Evolutionary conservation across 129 eudicot species (phyloP), one percentile per base, ranked within the genome.

Genomic region (Logfia minima): DNA sequence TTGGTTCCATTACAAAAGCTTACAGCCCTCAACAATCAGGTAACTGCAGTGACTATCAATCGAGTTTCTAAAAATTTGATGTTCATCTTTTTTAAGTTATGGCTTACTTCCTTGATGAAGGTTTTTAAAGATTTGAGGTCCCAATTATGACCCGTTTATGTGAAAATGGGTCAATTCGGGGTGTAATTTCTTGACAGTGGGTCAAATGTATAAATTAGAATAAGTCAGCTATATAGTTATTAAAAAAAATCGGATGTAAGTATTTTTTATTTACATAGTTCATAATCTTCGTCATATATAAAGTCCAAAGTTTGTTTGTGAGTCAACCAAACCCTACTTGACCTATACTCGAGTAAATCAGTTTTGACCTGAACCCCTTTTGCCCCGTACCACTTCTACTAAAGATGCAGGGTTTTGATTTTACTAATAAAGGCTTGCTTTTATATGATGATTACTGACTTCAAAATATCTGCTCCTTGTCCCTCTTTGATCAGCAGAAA

Each of bases 1-100:
- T 70, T 60, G 85, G 78, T 71, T 83, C 92, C 68, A 81, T 55
- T 63, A 37, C 72, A 18, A 85, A 87, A 82, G 79, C 82, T 69
- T 87, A 84, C 68, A 74, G 18, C 79, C 43, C 72, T 62, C 88
- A 88, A 70, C 90, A 81, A 70, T 77, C 92, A 77, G 98, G 98
- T 88, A 83, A 64, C n/a, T 56, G 3, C 11, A 8, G 73, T 74
- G 35, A 24, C 71, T 71, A 28, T 67, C 19, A 60, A 34, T 4
- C 48, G n/a, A 77, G 56, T 67, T 63, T 6, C 0, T 32, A 18
- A 31, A 16, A 17, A 18, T 19, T 28, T 63, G 10, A 9, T 13
- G 6, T 32, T 31, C 45, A 32, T 66, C 26, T 66, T 18, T 66
- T 51, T 60, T 22, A 60, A 60, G 17, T 23, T 24, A 23, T 22